Conservation (phyloP, 495 filamentous ascomycete genomes). For the Physcia stellaris region DNA sequence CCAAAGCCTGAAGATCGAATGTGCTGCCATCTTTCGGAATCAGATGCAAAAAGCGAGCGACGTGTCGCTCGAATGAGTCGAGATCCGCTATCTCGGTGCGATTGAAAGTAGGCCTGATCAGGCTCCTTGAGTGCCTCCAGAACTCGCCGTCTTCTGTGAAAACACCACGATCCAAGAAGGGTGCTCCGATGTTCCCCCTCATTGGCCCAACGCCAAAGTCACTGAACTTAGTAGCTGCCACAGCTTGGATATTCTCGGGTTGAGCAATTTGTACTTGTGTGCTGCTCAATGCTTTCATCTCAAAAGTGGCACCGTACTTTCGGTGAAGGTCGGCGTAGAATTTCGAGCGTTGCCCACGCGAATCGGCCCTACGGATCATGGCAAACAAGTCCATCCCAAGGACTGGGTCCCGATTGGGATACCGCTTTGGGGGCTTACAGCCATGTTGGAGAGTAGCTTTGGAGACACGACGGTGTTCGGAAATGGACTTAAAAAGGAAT, state of each 20-base stretch:
- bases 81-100: conserved; percentile 18
- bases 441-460: conserved; percentile 10
- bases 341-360: too few species aligned
- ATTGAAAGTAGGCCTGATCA: conserved; percentile 25
- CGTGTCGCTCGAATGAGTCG: conserved; percentile 15
- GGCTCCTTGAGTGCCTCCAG: conserved; percentile 24
- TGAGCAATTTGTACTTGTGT: conserved; percentile 14
- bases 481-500: too few species aligned
- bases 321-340: too few species aligned
- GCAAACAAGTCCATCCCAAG: conserved; percentile 21
- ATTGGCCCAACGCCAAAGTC: conserved; percentile 29
- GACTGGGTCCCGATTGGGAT: conserved; percentile 20
- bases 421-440: conserved; percentile 14
- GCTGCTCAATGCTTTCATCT: conserved; percentile 16
- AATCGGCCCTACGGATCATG: too few species aligned
- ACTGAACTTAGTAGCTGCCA: conserved; percentile 54
- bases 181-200: conserved; percentile 1
- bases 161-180: conserved; percentile 10
- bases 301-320: conserved; percentile 26
- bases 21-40: conserved; percentile 34
- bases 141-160: conserved; percentile 23
- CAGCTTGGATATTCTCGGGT: conserved; percentile 54
- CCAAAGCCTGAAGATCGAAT: conserved; percentile 49
- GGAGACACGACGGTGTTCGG: too few species aligned
- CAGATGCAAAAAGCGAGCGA: conserved; percentile 2